Base-by-base conservation (phyloP, 1,284 basidiomycete species). In the Lentinula novae-zelandiae region DNA sequence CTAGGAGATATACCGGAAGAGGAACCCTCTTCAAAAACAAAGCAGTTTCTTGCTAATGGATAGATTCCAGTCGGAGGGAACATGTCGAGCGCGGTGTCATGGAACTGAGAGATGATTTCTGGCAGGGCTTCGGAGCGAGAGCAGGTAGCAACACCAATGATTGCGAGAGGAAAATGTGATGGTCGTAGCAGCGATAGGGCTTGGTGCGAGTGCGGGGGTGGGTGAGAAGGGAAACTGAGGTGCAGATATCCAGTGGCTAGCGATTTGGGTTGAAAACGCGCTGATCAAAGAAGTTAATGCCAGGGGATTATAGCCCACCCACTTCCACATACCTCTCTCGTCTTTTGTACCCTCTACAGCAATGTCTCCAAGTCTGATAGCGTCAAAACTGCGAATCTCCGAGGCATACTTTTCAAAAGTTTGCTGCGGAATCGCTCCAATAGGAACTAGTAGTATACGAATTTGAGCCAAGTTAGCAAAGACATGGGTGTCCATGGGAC, bases 401-500 rank as follows among this genome's bases (percentile, higher is more conserved):
- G 81, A 74, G 3, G 86, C 83, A 78, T 89, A 89, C 65, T 79
- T 79, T 58, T 92, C 85, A 67, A 90, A 94, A 2, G 79, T 75
- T 36, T 80, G 64, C 54, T 80, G 78, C 7, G 82, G 77, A 66
- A 93, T 90, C 20, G 82, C 74, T 48, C 91, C 91, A 10, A 94
- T 85, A 12, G 92, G 92, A 44, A 94, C 72, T 62, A 95, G 80
- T 40, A 95, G 80, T 58, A 95, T 82, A 62, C 81, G 83, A 66
- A 94, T 79, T 70, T 90, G 89, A 12, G 91, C 90, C 57, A 93
- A 80, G 50, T 91, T 91, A 27, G 86, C 89, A 68, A 92, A 93
- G 20, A 84, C 78, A 73, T 83, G 76, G 59, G 80, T 77, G 69
- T 90, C 87, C 88, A 91, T 91, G 61, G 63, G 66, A 65, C 42